A percentile compares a stretch with the other conserved stretches of the same genome.
Evolutionary conservation across 1,284 basidiomycete genomes (phyloP).

Genomic region (Volvariella volvacea): DNA sequence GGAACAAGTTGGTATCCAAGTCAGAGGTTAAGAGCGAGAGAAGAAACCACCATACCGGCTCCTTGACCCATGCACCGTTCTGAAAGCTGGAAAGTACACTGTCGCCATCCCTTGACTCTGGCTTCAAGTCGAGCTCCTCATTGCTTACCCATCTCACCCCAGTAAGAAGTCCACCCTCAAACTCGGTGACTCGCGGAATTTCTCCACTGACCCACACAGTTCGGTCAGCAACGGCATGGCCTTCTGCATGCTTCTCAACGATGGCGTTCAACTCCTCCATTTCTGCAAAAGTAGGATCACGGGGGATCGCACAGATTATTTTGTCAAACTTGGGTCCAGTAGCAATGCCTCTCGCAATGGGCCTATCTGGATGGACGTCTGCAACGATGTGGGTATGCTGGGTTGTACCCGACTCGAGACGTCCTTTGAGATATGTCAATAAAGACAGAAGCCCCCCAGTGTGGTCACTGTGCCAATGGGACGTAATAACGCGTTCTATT

Average conservation of each 20-base stretch:
- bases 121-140: constrained; percentile 28
- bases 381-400: too few species aligned
- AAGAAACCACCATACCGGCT: constrained; percentile 39
- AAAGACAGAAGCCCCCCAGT: constrained; percentile 67
- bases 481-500: constrained; percentile 62
- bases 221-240: constrained; percentile 55
- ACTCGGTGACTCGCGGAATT: constrained; percentile 64
- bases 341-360: constrained; percentile 67
- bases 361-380: constrained; percentile 73
- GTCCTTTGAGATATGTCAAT: constrained; percentile 35
- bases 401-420: not conserved
- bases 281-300: constrained; percentile 66
- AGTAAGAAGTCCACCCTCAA: constrained; percentile 62
- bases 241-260: constrained; percentile 48
- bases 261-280: constrained; percentile 50
- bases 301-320: constrained; percentile 52
- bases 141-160: constrained; percentile 58
- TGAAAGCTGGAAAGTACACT: too few species aligned
- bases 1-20: constrained; percentile 1
- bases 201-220: constrained; percentile 74
- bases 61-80: constrained; percentile 47
- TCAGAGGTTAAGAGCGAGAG: not conserved
- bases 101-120: too few species aligned
- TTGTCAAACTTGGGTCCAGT: constrained; percentile 50
- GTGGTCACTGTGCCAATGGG: constrained; percentile 84